Evolutionary conservation across 805 yeast species (phyloP).

Genomic region (Schizosaccharomyces octosporus): DNA sequence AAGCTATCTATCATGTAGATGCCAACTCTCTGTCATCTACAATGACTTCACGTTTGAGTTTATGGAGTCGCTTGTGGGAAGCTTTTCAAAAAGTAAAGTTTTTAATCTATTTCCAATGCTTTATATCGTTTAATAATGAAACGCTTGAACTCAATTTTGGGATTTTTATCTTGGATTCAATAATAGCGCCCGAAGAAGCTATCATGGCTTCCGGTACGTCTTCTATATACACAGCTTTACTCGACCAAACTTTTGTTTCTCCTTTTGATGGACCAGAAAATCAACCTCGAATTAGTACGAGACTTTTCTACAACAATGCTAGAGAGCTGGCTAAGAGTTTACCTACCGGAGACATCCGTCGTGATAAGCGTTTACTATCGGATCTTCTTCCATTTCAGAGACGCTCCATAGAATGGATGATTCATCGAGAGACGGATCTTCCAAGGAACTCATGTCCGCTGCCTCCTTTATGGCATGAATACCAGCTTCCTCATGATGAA

Average conservation of each 20-base stretch:
- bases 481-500: neutral
- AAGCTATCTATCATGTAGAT: too few species aligned
- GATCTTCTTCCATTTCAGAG: neutral
- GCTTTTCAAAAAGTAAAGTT: too few species aligned
- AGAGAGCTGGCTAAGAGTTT: neutral
- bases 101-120: too few species aligned
- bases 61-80: too few species aligned
- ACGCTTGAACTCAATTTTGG: neutral
- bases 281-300: neutral
- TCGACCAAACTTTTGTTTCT: neutral
- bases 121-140: too few species aligned
- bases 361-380: neutral
- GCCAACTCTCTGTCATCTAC: too few species aligned
- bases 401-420: slow-evolving; percentile 1
- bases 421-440: neutral
- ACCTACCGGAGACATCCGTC: slow-evolving; percentile 2
- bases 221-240: neutral
- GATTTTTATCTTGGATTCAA: neutral
- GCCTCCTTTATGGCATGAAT: neutral
- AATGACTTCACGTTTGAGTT: too few species aligned
- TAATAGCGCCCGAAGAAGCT: neutral
- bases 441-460: neutral
- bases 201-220: neutral
- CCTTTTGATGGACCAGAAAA: neutral
- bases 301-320: neutral